Conservation (phyloP, 2,329 filamentous ascomycete species). For the Trichoderma sp. region DNA sequence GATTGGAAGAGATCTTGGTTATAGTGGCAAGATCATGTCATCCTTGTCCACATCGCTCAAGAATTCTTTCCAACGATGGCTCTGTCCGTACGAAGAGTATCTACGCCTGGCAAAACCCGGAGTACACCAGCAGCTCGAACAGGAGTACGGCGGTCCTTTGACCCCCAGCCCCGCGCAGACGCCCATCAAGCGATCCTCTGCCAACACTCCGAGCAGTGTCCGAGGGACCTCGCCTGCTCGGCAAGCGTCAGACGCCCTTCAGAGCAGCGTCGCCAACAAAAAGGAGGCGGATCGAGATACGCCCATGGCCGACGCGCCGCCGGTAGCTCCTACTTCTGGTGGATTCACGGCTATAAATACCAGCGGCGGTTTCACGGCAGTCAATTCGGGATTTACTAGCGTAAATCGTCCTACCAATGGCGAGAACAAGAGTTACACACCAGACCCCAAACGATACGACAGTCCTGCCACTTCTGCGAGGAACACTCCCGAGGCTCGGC, state of each 20-base stretch:
- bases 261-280: slow-evolving; percentile 51
- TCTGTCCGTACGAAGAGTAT: slow-evolving; percentile 96
- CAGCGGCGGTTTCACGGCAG: slow-evolving; percentile 71
- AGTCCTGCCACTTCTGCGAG: slow-evolving; percentile 67
- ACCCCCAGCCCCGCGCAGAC: slow-evolving; percentile 73
- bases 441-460: slow-evolving; percentile 62
- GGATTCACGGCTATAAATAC: slow-evolving; percentile 63
- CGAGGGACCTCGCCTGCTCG: slow-evolving; percentile 69
- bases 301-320: slow-evolving; percentile 52
- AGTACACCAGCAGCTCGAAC: slow-evolving; percentile 93
- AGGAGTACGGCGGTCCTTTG: slow-evolving; percentile 88
- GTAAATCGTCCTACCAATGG: slow-evolving; percentile 59
- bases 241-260: slow-evolving; percentile 58
- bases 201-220: slow-evolving; percentile 62
- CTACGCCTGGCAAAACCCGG: slow-evolving; percentile 87
- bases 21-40: slow-evolving; percentile 99
- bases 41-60: slow-evolving; percentile 96
- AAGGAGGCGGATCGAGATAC: slow-evolving; percentile 54
- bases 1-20: slow-evolving; percentile 93
- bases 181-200: slow-evolving; percentile 69
- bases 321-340: slow-evolving; percentile 38
- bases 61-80: slow-evolving; percentile 97
- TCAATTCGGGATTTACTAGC: slow-evolving; percentile 71
- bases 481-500: slow-evolving; percentile 66
- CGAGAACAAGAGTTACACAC: slow-evolving; percentile 62